A percentile compares a stretch with the other conserved stretches of the same genome.
phyloP scores from a whole-genome alignment of 192 early-diverging fungal genomes.

The Umbelopsis sp. region DNA sequence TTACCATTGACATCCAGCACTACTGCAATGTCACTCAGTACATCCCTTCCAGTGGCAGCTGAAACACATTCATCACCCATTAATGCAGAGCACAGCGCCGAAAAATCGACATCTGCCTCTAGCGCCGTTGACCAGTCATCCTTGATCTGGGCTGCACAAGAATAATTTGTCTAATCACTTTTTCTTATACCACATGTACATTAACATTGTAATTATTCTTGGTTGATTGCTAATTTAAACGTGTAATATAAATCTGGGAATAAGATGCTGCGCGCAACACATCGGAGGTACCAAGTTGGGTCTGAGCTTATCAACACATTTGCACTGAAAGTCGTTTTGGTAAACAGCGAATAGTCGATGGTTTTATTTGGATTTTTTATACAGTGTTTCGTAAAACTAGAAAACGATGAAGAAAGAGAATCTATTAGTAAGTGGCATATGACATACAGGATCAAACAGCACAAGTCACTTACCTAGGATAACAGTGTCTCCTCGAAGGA shows the following conservation, averaged over 20 bases:
- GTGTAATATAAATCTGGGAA: not conserved
- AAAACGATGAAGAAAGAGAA: not conserved
- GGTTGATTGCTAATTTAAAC: not conserved
- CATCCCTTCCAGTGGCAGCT: not conserved
- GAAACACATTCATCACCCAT: not conserved
- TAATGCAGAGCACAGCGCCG: not conserved
- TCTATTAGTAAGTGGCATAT: not conserved
- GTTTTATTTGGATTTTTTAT: slow-evolving; percentile 24
- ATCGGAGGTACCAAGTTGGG: not conserved
- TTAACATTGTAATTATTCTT: slow-evolving; percentile 4
- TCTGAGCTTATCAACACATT: not conserved
- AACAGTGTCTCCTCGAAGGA: slow-evolving; percentile 96
- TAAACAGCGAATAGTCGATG: not conserved
- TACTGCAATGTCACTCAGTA: not conserved
- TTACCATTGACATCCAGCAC: not conserved
- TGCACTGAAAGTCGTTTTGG: not conserved
- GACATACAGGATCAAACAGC: not conserved
- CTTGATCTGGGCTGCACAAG: slow-evolving; percentile 8
- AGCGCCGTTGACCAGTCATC: slow-evolving; percentile 6
- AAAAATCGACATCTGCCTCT: not conserved
- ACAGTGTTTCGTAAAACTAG: slow-evolving; percentile 48
- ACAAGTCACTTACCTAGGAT: slow-evolving; percentile 65
- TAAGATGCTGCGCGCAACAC: not conserved
- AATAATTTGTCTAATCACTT: not conserved
- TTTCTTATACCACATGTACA: slow-evolving; percentile 14